Base-by-base conservation (phyloP, 768 basidiomycete genomes). In the Gyrodon lividus region DNA sequence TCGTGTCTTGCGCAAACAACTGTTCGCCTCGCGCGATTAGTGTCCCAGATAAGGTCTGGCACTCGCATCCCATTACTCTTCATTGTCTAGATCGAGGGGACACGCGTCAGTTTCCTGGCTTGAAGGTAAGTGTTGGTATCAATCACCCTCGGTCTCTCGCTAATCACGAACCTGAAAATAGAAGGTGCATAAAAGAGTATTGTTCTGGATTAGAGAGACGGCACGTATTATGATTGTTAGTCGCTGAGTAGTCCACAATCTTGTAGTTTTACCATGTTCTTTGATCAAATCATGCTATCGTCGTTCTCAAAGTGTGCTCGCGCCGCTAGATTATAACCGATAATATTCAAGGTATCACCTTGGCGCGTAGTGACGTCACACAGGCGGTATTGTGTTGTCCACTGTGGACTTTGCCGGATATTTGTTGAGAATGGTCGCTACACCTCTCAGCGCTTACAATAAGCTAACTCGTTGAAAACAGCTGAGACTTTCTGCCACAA, bases 361-460 rank as follows among this genome's bases (percentile, higher is more conserved):
- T 17, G 49, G 54, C 56, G 51, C 55, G 72, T n/a, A n/a, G n/a
- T 72, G 63, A 72, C 61, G 68, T 73, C 68, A 73, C 63, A 37
- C 30, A 17, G 37, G n/a, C 43, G 47, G 56, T 39, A 28, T 37
- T 43, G 53, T 40, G 44, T 48, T 49, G 44, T 45, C 50, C 23
- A 28, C 41, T 37, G 50, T 56, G 53, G 54, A 43, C 54, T 58
- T 55, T 63, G 59, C 61, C 61, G 64, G 59, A 52, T 59, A 59
- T 58, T 59, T 61, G 52, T 64, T 50, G 55, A 38, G 28, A 47
- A 38, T 24, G 10, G 43, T 64, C 52, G 54, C 57, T 61, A 55
- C 57, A 54, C 37, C 51, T 35, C 35, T 14, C 37, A 40, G 23
- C 52, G 35, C 54, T 50, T 48, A 51, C 54, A 58, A 58, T 46